Evolutionary conservation across 2,329 filamentous ascomycete genomes (phyloP).

Genomic region (Scedosporium minutisporum): DNA sequence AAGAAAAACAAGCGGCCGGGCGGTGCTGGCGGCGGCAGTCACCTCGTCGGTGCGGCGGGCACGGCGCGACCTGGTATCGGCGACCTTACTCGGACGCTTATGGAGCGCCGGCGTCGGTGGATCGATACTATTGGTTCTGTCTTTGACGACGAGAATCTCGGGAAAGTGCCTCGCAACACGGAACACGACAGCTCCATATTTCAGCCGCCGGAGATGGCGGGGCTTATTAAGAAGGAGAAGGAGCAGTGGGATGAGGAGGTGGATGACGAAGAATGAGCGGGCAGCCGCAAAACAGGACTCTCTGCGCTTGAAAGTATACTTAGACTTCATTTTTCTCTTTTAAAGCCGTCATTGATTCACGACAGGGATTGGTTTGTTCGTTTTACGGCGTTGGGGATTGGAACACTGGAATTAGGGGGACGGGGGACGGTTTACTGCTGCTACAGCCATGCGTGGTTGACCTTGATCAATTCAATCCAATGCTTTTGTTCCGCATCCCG

Average conservation of each 20-base stretch:
- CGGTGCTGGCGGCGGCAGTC: constrained; percentile 62
- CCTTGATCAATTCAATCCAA: no score
- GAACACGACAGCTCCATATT: constrained; percentile 66
- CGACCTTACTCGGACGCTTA: constrained; percentile 80
- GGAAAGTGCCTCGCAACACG: constrained; percentile 55
- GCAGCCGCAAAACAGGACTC: background rate
- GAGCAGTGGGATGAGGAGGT: constrained; percentile 76
- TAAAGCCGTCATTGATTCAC: background rate
- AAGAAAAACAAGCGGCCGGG: constrained; percentile 80
- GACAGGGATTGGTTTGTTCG: background rate
- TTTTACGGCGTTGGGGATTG: background rate
- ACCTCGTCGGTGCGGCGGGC: constrained; percentile 50
- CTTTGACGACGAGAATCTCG: constrained; percentile 72
- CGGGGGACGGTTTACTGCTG: no score
- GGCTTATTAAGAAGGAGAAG: constrained; percentile 64
- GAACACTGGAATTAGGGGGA: background rate
- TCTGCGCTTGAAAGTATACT: background rate
- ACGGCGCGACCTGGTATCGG: constrained; percentile 74
- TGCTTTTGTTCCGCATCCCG: no score
- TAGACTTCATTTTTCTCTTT: background rate
- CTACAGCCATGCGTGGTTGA: no score
- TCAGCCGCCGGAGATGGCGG: constrained; percentile 60
- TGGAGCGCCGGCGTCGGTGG: constrained; percentile 87
- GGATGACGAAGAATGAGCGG: constrained; percentile 46
- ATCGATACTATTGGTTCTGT: constrained; percentile 84